Base-by-base conservation (phyloP, 1,139 yeast genomes). In the Kurtzmaniella quercitrusa region DNA sequence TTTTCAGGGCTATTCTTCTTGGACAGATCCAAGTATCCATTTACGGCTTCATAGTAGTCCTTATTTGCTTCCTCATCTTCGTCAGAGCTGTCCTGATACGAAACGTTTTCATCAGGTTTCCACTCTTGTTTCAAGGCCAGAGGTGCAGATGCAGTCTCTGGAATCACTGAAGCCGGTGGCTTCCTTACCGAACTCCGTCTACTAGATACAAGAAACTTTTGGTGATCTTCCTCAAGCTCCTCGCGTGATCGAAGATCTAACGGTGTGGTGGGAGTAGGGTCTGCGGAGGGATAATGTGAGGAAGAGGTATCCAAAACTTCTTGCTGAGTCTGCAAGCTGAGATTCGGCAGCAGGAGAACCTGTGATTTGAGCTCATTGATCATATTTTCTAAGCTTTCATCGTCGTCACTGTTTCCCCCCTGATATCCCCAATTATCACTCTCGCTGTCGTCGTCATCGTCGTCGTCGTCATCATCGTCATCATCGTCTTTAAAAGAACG, bases 391-490 rank as follows among this genome's bases (percentile, higher is more conserved):
- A 31, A 31, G 18, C 18, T 16, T 14, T 31, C 36, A 6, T 50
- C 50, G 19, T 56, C 54, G 43, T 60, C 57, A 40, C 59, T 55
- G 43, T 56, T 52, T 16, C 53, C 51, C 40, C 65, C 56, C 41
- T 61, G 56, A 45, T 60, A 60, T 1, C 65, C 66, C 66, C 66
- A 61, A 44, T 58, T 58, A 36, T 60, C 61, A 27, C 51, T 56
- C 40, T 48, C 51, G 19, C 46, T 41, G 6, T 38, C 31, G 11
- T 11, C 15, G 7, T 23, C 27, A 16, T 39, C 37, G 19, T 19
- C 18, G 12, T 25, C 34, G 10, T 45, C 41, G 27, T 36, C 40
- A 15, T 40, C 43, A 15, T 43, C 43, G 19, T 38, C 39, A 25
- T 37, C 41, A 29, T 27, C 40, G 23, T 25, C 47, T 34, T 48